Evolutionary conservation across 371 early-diverging fungal genomes (phyloP).

Genomic region (Mortierella sp.): DNA sequence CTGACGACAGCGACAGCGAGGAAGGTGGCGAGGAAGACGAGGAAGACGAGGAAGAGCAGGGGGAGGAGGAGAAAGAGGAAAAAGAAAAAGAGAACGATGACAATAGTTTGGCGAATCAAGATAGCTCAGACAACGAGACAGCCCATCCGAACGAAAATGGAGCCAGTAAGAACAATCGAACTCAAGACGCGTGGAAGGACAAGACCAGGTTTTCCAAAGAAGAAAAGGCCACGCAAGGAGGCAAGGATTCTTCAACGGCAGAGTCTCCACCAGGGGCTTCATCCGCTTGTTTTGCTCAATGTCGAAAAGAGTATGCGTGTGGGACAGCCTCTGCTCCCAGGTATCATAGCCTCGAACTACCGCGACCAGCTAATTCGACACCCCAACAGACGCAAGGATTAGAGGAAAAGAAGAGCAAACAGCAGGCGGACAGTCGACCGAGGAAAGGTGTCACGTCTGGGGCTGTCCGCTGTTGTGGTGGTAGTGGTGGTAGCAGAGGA

Average conservation of each 20-base stretch:
- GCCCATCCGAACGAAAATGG: neutral
- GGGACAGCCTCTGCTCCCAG: constrained; percentile 15
- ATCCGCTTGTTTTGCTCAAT: neutral
- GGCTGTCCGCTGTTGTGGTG: too few relatives aligned
- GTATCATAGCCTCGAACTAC: too few relatives aligned
- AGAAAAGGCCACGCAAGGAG: too few relatives aligned
- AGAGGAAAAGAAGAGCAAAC: too few relatives aligned
- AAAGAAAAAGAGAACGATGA: neutral
- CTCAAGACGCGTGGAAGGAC: neutral
- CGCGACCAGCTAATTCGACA: too few relatives aligned
- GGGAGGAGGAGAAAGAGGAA: neutral
- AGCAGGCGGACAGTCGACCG: too few relatives aligned
- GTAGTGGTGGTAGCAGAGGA: too few relatives aligned
- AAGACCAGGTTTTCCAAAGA: neutral
- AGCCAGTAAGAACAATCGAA: neutral
- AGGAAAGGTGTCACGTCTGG: too few relatives aligned
- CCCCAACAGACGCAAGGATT: too few relatives aligned
- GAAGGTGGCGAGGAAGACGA: too few relatives aligned
- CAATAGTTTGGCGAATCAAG: neutral
- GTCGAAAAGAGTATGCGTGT: constrained; percentile 8
- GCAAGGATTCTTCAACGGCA: neutral
- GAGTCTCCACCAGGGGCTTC: neutral
- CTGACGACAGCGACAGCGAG: too few relatives aligned
- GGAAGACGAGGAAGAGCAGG: too few relatives aligned
- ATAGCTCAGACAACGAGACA: neutral